Evolutionary conservation across 2,329 filamentous ascomycete genomes (phyloP), one percentile per base, ranked within the genome.

Genomic region (Diaporthe sp.): DNA sequence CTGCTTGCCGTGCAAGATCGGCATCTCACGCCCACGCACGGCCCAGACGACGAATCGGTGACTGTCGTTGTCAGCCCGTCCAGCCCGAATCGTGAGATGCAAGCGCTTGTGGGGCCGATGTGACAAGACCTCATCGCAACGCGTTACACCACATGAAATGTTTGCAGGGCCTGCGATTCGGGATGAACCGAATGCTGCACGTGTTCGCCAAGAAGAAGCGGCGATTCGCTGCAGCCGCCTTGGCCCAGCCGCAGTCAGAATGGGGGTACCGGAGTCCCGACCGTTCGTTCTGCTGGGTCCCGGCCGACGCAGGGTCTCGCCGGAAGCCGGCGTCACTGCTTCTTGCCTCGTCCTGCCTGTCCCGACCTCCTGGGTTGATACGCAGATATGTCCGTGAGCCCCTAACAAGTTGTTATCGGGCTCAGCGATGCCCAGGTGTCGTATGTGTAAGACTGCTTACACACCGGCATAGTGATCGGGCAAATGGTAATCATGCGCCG

Each of bases 21-120:
- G 47, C 47, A 53, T 51, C 47, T 49, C 63, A 39, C 20, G 31
- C n/a, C n/a, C 34, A 53, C 63, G 31, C 31, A n/a, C 47, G 31
- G 44, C 44, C 47, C 63, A n/a, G 20, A 37, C 44, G 20, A 67
- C 63, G 31, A 53, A 39, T 53, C 31, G 47, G 44, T 34, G 28
- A 37, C 37, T 31, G 34, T 73, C 49, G 10, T 31, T 20, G n/a
- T 22, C 65, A 34, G 34, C 31, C 53, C 44, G 25, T 31, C 25
- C 22, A 6, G 6, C 17, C 44, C 25, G 39, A n/a, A 42, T 47
- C 47, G 31, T 25, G 31, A 55, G 31, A 51, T 39, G 39, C 42
- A 47, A n/a, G n/a, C 78, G 39, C 82, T 83, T 57, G 78, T 84
- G 22, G 81, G 80, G 10, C 63, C 44, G 25, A 51, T 17, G 25